Evolutionary conservation across 2,329 filamentous ascomycete genomes (phyloP).

Genomic region (Ilyonectria robusta): DNA sequence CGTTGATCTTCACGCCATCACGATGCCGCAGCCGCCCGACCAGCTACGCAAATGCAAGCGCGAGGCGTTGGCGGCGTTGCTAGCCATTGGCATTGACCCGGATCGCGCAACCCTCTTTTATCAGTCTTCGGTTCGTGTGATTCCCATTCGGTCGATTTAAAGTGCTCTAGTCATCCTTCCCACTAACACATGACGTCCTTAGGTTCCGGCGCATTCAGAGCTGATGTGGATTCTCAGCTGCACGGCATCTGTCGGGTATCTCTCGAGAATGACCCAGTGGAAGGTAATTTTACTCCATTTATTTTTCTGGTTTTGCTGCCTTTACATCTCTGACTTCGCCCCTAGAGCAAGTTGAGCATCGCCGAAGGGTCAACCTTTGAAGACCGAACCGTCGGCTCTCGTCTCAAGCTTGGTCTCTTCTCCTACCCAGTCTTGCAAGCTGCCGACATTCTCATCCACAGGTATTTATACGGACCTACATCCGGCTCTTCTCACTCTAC

Average conservation of each 20-base stretch:
- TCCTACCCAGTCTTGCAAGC: slow-evolving; percentile 97
- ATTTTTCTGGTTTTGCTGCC: neutral
- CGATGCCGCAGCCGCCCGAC: slow-evolving; percentile 76
- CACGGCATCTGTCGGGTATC: slow-evolving; percentile 89
- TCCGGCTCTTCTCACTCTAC: neutral
- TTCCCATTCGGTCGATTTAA: neutral
- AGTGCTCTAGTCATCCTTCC: neutral
- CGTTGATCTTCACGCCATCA: slow-evolving; percentile 95
- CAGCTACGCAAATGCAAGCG: slow-evolving; percentile 75
- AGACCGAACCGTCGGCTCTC: slow-evolving; percentile 70
- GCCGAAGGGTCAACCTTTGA: slow-evolving; percentile 70
- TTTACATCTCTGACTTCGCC: slow-evolving; percentile 22
- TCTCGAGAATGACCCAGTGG: slow-evolving; percentile 99
- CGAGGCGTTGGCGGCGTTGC: slow-evolving; percentile 82
- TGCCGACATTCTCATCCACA: slow-evolving; percentile 91
- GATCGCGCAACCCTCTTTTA: slow-evolving; percentile 84
- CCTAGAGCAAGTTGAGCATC: slow-evolving; percentile 80
- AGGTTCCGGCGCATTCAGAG: slow-evolving; percentile 86
- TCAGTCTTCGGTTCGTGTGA: slow-evolving; percentile 77
- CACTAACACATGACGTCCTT: neutral
- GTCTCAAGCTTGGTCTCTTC: slow-evolving; percentile 89
- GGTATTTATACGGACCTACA: slow-evolving; percentile 58
- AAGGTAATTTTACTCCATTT: slow-evolving; percentile 72
- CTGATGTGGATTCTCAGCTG: slow-evolving; percentile 98
- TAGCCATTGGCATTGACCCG: slow-evolving; percentile 88